Conservation (phyloP, 495 filamentous ascomycete genomes). For the Aspergillus haitiensis region DNA sequence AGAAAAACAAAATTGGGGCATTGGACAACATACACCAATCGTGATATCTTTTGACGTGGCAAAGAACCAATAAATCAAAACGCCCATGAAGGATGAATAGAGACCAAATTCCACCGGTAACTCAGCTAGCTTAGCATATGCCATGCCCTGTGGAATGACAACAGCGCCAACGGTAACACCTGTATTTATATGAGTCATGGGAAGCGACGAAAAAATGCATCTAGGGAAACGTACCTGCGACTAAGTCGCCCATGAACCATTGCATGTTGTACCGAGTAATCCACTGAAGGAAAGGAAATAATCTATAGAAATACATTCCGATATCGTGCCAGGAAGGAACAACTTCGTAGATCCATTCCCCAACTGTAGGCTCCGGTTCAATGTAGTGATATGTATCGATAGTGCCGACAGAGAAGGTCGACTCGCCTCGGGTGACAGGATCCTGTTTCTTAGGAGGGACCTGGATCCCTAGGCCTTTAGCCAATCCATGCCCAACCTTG, state of each 20-base stretch:
- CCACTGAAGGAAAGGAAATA: constrained; percentile 91
- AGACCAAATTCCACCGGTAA: constrained; percentile 80
- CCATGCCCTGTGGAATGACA: constrained; percentile 97
- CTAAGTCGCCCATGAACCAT: constrained; percentile 86
- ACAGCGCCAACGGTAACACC: constrained; percentile 94
- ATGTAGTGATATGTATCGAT: constrained; percentile 78
- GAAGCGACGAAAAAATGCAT: background rate
- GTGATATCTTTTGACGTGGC: constrained; percentile 99
- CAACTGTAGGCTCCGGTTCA: constrained; percentile 73
- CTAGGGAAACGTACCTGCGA: constrained; percentile 66
- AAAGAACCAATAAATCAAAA: constrained; percentile 97
- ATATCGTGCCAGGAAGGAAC: constrained; percentile 58
- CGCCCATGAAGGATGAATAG: constrained; percentile 98
- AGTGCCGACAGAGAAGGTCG: constrained; percentile 71
- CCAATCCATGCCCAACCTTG: constrained; percentile 69
- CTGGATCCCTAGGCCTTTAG: constrained; percentile 84
- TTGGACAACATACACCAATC: constrained; percentile 72
- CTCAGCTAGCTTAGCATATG: constrained; percentile 83
- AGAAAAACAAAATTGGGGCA: background rate
- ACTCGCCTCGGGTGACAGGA: constrained; percentile 69
- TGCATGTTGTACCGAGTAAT: constrained; percentile 82
- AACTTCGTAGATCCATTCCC: constrained; percentile 67
- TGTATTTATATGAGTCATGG: constrained; percentile 26
- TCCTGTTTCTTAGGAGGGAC: constrained; percentile 59
- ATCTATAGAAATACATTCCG: constrained; percentile 57